phyloP scores from a whole-genome alignment of 1,284 basidiomycete species.

The Trichosporon sp. region DNA sequence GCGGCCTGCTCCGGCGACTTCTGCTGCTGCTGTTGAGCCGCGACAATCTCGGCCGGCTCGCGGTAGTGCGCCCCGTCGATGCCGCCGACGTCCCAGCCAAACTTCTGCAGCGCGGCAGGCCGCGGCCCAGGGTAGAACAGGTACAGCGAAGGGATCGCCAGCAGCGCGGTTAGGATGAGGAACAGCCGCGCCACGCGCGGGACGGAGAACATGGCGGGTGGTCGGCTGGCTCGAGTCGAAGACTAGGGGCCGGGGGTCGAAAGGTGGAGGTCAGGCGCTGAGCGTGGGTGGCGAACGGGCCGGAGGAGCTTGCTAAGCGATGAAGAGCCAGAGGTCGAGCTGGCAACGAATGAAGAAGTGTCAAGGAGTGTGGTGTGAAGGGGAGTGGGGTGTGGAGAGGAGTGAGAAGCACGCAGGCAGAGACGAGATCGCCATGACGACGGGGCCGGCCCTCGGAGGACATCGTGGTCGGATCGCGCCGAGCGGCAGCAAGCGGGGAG shows the following conservation, averaged over 20 bases:
- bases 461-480: background rate
- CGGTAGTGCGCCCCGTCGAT: slow-evolving; percentile 41
- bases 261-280: background rate
- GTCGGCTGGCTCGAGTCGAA: background rate
- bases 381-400: no score
- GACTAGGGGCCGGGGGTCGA: background rate
- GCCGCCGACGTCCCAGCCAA: slow-evolving; percentile 34
- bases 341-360: no score
- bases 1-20: background rate
- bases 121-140: slow-evolving; percentile 30
- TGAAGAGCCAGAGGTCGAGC: no score
- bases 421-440: background rate
- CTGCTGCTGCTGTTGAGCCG: slow-evolving; percentile 19
- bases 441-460: background rate
- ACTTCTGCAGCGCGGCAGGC: background rate
- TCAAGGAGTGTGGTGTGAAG: background rate
- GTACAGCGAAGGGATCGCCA: slow-evolving; percentile 39
- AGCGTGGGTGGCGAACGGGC: background rate
- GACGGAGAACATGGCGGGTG: slow-evolving; percentile 22
- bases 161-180: slow-evolving; percentile 32
- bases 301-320: no score
- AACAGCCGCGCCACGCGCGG: slow-evolving; percentile 37
- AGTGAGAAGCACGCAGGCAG: background rate
- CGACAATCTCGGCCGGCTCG: slow-evolving; percentile 9
- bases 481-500: background rate